phyloP scores from a whole-genome alignment of 441 rosid species.

The Daphne laureola region DNA sequence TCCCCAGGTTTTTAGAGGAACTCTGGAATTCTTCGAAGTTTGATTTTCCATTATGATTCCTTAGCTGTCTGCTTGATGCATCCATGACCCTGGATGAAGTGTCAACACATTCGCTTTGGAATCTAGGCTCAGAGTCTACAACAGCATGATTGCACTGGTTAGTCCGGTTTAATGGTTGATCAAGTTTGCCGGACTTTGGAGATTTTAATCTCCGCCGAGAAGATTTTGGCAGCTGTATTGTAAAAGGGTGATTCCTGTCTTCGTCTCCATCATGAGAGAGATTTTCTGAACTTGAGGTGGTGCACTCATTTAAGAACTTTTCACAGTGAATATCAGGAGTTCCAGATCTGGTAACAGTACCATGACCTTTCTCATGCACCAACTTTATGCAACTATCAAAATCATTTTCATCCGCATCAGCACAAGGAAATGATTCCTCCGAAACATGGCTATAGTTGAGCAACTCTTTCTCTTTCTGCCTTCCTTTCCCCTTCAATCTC shows the following conservation, averaged over 20 bases:
- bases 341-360: neutral
- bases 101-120: constrained; percentile 45
- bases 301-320: constrained; percentile 5
- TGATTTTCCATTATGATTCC: constrained; percentile 40
- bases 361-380: too few species aligned
- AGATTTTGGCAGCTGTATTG: constrained; percentile 39
- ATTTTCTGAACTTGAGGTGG: constrained; percentile 9
- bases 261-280: constrained; percentile 2
- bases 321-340: constrained; percentile 13
- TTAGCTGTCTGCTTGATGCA: constrained; percentile 44
- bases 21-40: constrained; percentile 49
- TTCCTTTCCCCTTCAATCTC: constrained; percentile 76
- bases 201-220: constrained; percentile 45
- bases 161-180: constrained; percentile 53
- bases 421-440: too few species aligned
- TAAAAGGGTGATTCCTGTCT: constrained; percentile 45
- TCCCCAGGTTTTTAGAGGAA: constrained; percentile 41
- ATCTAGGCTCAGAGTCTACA: constrained; percentile 47
- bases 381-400: too few species aligned
- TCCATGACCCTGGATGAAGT: constrained; percentile 44
- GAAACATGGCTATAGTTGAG: too few species aligned
- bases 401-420: too few species aligned
- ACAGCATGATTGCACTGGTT: constrained; percentile 38
- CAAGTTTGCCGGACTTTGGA: constrained; percentile 44
- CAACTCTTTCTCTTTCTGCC: constrained; percentile 41